Percentiles rank a stretch among this genome's conserved stretches.
Conservation (phyloP, 148 eudicot species). For the Gaultheria prostrata region DNA sequence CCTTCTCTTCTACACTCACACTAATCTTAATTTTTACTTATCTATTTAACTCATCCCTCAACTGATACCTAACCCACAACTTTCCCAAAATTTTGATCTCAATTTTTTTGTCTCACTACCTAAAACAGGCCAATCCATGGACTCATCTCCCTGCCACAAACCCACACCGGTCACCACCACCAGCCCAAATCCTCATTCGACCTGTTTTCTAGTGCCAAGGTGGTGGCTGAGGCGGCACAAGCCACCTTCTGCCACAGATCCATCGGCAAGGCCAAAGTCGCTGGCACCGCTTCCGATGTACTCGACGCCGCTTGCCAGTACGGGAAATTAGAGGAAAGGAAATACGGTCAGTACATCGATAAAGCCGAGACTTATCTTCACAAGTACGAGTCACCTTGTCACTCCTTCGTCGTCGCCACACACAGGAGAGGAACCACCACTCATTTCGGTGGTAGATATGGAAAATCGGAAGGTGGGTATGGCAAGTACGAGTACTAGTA, state of each 20-base stretch:
- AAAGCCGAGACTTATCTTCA: slow-evolving; percentile 59
- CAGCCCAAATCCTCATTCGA: slow-evolving; percentile 27
- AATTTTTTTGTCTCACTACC: neutral
- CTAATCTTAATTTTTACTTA: no score
- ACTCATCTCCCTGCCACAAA: neutral
- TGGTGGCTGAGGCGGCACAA: slow-evolving; percentile 50
- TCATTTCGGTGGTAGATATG: no score
- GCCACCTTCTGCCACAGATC: slow-evolving; percentile 19
- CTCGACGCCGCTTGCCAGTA: slow-evolving; percentile 39
- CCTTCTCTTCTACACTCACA: no score
- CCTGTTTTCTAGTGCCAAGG: slow-evolving; percentile 45
- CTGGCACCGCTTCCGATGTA: slow-evolving; percentile 51
- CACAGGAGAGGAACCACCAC: no score
- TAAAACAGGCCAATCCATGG: slow-evolving; percentile 7
- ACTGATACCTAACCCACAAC: no score
- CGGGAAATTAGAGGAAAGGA: slow-evolving; percentile 42
- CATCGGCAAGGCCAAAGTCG: slow-evolving; percentile 40
- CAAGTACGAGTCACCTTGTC: slow-evolving; percentile 12
- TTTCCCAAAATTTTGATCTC: neutral
- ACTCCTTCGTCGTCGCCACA: neutral
- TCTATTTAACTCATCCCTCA: neutral
- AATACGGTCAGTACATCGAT: slow-evolving; percentile 36
- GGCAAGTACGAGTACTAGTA: no score
- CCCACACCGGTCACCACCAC: slow-evolving; percentile 1
- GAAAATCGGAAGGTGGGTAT: no score